These are phyloP conservation scores for Leccinum longicurvipes DNA, from an alignment of 768 basidiomycete species.

Conservation along the genomic window DNA sequence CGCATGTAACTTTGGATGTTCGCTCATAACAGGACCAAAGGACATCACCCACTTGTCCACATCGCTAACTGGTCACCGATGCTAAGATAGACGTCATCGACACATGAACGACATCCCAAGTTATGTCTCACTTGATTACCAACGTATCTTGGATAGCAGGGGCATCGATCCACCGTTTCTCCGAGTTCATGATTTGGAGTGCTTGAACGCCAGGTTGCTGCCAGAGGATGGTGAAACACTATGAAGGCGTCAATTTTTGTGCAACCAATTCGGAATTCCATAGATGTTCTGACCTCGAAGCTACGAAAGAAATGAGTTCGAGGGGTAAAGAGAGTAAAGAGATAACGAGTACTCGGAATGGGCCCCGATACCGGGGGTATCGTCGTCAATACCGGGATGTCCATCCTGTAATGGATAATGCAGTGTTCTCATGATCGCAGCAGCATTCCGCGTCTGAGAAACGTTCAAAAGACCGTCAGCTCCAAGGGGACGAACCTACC, in stretches of 20 bases:
- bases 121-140: slow-evolving; percentile 69
- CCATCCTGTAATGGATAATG: slow-evolving; percentile 76
- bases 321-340: not conserved
- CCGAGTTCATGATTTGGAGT: slow-evolving; percentile 77
- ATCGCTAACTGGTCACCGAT: slow-evolving; percentile 86
- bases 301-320: slow-evolving; percentile 23
- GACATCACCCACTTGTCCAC: slow-evolving; percentile 69
- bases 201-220: slow-evolving; percentile 72
- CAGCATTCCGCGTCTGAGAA: slow-evolving; percentile 53
- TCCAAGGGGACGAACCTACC: slow-evolving; percentile 27
- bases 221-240: slow-evolving; percentile 89
- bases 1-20: not conserved
- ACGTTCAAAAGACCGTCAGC: not conserved
- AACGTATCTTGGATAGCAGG: slow-evolving; percentile 74
- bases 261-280: not conserved
- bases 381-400: slow-evolving; percentile 45
- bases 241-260: not conserved
- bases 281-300: slow-evolving; percentile 36
- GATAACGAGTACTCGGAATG: slow-evolving; percentile 55
- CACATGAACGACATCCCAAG: slow-evolving; percentile 12
- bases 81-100: slow-evolving; percentile 37
- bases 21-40: not conserved
- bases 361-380: slow-evolving; percentile 80
- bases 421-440: slow-evolving; percentile 62
- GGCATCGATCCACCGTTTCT: slow-evolving; percentile 79